Evolutionary conservation across 1,284 basidiomycete species (phyloP).

Genomic region (Mycena sp.): DNA sequence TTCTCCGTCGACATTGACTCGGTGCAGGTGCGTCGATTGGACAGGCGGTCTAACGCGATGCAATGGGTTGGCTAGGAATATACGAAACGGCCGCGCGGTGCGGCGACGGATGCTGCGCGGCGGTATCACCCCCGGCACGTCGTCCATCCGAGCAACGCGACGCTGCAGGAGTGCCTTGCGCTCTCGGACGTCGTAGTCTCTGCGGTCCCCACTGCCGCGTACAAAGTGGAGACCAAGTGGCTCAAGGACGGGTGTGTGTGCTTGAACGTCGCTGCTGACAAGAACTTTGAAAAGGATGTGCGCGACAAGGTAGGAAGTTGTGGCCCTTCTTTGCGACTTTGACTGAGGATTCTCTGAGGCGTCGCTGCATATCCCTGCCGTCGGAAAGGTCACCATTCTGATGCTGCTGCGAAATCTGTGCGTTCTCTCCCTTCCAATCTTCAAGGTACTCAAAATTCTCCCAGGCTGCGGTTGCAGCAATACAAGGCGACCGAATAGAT

Average conservation of each 20-base stretch:
- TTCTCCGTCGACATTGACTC: constrained; percentile 96
- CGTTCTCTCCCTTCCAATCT: constrained; percentile 41
- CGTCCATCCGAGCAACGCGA: constrained; percentile 71
- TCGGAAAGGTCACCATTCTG: constrained; percentile 96
- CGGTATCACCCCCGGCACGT: constrained; percentile 88
- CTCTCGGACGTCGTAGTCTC: constrained; percentile 92
- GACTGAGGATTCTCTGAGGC: constrained; percentile 59
- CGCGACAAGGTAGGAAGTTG: constrained; percentile 78
- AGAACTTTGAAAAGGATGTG: constrained; percentile 96
- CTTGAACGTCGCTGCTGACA: constrained; percentile 94
- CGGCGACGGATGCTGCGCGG: constrained; percentile 46
- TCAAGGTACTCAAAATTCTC: constrained; percentile 9
- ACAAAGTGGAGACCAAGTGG: constrained; percentile 90
- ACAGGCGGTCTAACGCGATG: background rate
- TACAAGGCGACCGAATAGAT: constrained; percentile 48
- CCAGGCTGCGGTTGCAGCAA: constrained; percentile 76
- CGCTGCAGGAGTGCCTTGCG: constrained; percentile 81
- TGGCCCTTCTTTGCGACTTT: background rate
- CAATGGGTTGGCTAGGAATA: constrained; percentile 71
- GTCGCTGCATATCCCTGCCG: constrained; percentile 91
- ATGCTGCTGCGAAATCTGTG: constrained; percentile 96
- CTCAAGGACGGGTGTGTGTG: constrained; percentile 95
- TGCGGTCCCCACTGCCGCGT: constrained; percentile 87
- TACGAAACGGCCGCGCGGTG: constrained; percentile 81
- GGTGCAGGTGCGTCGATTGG: constrained; percentile 67